These are phyloP conservation scores for Cajanus cajan DNA, from an alignment of 306 rosid genomes.

Conservation along the genomic window DNA sequence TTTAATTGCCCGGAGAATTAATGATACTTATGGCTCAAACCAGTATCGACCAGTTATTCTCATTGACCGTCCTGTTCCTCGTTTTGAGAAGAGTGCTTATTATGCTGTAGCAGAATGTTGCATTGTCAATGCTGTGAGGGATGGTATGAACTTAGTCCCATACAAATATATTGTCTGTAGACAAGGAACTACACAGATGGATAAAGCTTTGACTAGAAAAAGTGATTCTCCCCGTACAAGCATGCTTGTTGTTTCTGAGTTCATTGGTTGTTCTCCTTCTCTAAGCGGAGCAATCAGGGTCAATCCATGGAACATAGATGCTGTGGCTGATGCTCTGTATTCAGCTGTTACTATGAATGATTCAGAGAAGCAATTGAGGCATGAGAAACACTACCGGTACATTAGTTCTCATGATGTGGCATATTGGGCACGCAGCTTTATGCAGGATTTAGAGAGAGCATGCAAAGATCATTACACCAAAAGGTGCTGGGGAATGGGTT, in stretches of 20 bases:
- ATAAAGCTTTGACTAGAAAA: conserved; percentile 47
- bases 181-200: conserved; percentile 56
- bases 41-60: conserved; percentile 63
- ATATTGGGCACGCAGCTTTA: conserved; percentile 79
- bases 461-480: conserved; percentile 67
- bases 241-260: conserved; percentile 82
- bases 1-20: conserved; percentile 56
- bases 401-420: conserved; percentile 82
- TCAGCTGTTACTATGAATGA: conserved; percentile 56
- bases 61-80: conserved; percentile 71
- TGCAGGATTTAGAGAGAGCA: conserved; percentile 75
- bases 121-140: conserved; percentile 79
- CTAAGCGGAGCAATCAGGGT: conserved; percentile 88
- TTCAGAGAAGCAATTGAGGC: conserved; percentile 67
- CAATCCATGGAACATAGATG: conserved; percentile 79
- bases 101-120: conserved; percentile 81
- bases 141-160: conserved; percentile 85
- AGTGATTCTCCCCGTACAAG: conserved; percentile 53
- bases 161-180: conserved; percentile 78
- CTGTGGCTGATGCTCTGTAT: conserved; percentile 73
- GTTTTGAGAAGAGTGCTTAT: conserved; percentile 72
- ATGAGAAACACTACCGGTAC: conserved; percentile 71
- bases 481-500: conserved; percentile 73
- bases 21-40: conserved; percentile 50
- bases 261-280: conserved; percentile 82